phyloP scores from a whole-genome alignment of 768 basidiomycete species.

The Tricholoma saponaceum region DNA sequence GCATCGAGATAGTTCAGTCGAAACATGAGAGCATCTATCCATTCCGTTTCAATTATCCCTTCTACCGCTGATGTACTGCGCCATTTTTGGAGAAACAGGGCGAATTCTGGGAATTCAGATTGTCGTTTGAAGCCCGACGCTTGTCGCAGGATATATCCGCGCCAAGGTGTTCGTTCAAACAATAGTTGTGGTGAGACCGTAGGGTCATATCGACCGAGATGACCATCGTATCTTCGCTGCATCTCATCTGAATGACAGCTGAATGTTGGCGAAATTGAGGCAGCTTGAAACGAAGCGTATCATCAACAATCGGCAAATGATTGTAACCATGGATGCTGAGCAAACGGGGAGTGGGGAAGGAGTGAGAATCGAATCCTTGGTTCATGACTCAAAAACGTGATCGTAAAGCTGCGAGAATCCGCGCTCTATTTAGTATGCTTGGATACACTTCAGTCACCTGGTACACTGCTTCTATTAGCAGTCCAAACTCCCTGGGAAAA shows the following conservation, averaged over 20 bases:
- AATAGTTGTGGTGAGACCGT: background rate
- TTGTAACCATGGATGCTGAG: background rate
- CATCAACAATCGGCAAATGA: background rate
- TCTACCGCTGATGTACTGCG: background rate
- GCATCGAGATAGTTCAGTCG: background rate
- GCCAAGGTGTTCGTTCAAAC: background rate
- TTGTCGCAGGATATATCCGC: background rate
- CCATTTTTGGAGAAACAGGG: background rate
- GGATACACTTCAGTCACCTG: too few relatives aligned
- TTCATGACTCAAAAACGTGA: too few relatives aligned
- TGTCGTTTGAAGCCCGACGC: background rate
- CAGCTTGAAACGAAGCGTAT: background rate
- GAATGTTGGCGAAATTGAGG: background rate
- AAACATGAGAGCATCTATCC: background rate
- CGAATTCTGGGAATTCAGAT: background rate
- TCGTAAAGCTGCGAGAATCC: too few relatives aligned
- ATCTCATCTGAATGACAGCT: background rate
- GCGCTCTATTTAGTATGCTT: too few relatives aligned
- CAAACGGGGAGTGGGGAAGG: background rate
- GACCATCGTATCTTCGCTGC: background rate
- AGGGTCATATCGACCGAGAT: background rate
- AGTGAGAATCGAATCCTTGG: background rate
- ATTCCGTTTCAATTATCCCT: background rate
- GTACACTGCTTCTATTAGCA: too few relatives aligned
- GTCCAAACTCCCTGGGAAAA: too few relatives aligned